Base-by-base conservation (phyloP, 2,329 filamentous ascomycete genomes). In the Aspergillus versicolor region DNA sequence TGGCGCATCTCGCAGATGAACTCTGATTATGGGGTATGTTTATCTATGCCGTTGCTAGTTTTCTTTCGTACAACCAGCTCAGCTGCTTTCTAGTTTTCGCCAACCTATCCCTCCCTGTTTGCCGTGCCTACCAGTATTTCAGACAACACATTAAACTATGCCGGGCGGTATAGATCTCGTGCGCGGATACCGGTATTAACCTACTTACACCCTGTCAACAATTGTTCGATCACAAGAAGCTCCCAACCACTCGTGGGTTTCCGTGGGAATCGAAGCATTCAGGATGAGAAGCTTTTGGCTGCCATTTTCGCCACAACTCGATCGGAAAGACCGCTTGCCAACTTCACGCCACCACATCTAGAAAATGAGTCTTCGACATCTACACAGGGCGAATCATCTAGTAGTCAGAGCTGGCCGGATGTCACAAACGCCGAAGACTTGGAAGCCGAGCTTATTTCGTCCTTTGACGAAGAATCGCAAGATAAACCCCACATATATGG, bases 121-220 rank as follows among this genome's bases (percentile, higher is more conserved):
- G 88, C 88, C 11, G 92, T 99, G 17, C 94, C 94, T 21, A 86
- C 88, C 22, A 86, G 84, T 57, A 96, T 99, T 64, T 97, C 93
- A n/a, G 94, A 99, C 75, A 97, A 94, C 69, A 92, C 93, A 47
- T 84, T 99, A 49, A 96, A 96, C 69, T 96, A 99, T 70, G 94
- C 92, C 24, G 89, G 88, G 58, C 85, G 87, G 61, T 97, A 96
- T 75, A 89, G 94, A 51, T 97, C 94, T 0, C 86, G 92, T 58
- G 87, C 88, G 61, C 88, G 94, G 59, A 92, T 99, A 73, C 94
- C 94, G 2, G 89, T 88, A 3, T 79, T 99, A 40, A 92, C 92
- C 21, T 99, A 99, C 73, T 85, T 97, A n/a, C 94, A 99, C 73
- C 91, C 91, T 0, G 82, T 97, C 67, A 99, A 97, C 72, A 96